These are phyloP conservation scores for Euphorbia lathyris DNA, from an alignment of 345 rosid species.

Conservation along the genomic window DNA sequence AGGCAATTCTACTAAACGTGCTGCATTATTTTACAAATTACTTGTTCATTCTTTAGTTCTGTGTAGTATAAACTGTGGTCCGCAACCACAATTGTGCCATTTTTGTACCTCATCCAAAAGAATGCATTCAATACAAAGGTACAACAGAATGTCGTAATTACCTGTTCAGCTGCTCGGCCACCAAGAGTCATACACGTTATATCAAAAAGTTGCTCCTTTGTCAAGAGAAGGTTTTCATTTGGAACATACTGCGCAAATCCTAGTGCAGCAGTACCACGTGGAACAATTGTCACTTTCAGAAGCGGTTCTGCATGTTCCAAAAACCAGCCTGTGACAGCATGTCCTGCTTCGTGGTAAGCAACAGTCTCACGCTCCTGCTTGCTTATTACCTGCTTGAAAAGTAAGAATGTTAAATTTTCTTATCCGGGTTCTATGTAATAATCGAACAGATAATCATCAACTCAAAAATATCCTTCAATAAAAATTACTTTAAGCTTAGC, in stretches of 20 bases:
- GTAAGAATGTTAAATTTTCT: not conserved
- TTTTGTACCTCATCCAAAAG: no score
- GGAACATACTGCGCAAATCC: slow-evolving; percentile 98
- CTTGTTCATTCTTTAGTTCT: no score
- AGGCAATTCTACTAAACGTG: not conserved
- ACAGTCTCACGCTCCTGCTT: slow-evolving; percentile 82
- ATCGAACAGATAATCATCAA: no score
- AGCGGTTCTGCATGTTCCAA: slow-evolving; percentile 97
- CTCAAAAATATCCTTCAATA: not conserved
- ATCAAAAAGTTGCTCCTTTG: slow-evolving; percentile 93
- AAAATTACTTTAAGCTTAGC: not conserved
- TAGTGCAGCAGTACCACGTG: slow-evolving; percentile 94
- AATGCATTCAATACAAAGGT: not conserved
- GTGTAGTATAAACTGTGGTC: no score
- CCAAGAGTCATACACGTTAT: slow-evolving; percentile 98
- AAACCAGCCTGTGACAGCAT: slow-evolving; percentile 95
- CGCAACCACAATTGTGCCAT: no score
- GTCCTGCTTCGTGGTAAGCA: slow-evolving; percentile 98
- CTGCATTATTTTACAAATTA: no score
- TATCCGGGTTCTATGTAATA: not conserved
- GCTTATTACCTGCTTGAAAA: slow-evolving; percentile 69
- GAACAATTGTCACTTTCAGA: slow-evolving; percentile 92
- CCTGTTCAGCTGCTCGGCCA: slow-evolving; percentile 99
- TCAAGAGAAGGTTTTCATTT: slow-evolving; percentile 92
- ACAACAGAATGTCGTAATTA: slow-evolving; percentile 42